Evolutionary conservation across 1,284 basidiomycete genomes (phyloP).

Genomic region (Pyrrhoderma noxium): DNA sequence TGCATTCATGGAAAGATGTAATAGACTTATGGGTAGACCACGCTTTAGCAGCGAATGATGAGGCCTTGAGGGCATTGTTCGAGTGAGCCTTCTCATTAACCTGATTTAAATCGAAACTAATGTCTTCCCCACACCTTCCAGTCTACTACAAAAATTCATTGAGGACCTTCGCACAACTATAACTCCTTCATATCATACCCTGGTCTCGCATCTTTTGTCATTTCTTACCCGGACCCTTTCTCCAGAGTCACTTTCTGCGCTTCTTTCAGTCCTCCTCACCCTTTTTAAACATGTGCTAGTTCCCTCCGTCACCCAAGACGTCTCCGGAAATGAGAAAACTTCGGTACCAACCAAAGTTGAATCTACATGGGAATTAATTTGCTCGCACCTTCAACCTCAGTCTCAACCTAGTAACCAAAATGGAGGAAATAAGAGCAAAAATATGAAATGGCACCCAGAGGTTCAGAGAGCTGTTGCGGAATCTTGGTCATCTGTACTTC

Average conservation of each 20-base stretch:
- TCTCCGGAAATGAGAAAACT: background rate
- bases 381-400: constrained; percentile 45
- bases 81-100: constrained; percentile 58
- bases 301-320: constrained; percentile 30
- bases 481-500: constrained; percentile 66
- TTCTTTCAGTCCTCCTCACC: constrained; percentile 57
- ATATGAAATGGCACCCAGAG: constrained; percentile 51
- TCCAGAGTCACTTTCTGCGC: constrained; percentile 50
- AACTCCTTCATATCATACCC: constrained; percentile 45
- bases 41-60: constrained; percentile 53
- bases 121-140: constrained; percentile 26
- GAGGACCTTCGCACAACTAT: constrained; percentile 71
- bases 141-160: constrained; percentile 65
- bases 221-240: constrained; percentile 54
- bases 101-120: constrained; percentile 4
- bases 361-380: constrained; percentile 59
- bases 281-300: constrained; percentile 67
- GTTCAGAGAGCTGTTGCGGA: constrained; percentile 68
- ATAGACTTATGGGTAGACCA: constrained; percentile 53
- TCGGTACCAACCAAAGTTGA: constrained; percentile 35
- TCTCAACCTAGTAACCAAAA: constrained; percentile 31
- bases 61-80: constrained; percentile 58
- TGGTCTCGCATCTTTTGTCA: constrained; percentile 46
- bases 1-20: constrained; percentile 73
- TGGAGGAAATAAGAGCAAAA: too few species aligned